Evolutionary conservation across 2,329 filamentous ascomycete species (phyloP).

Genomic region (Metarhizium album): DNA sequence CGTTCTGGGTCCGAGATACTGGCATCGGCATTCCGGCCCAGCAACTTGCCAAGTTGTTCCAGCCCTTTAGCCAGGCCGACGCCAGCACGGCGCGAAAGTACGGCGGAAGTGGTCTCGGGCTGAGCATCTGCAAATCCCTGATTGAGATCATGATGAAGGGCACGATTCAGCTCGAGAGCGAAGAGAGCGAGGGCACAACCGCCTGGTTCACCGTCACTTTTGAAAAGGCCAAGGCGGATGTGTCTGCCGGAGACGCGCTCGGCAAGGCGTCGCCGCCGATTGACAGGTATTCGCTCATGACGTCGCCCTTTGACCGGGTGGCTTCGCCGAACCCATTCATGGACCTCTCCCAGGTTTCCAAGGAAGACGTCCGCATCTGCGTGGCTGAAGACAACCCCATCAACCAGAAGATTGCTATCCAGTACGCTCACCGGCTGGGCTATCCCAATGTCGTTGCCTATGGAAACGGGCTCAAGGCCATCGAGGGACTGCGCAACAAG

Average conservation of each 20-base stretch:
- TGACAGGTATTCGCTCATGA: conserved; percentile 22
- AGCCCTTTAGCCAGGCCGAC: conserved; percentile 88
- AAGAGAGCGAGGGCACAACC: conserved; percentile 58
- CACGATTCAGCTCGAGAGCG: conserved; percentile 70
- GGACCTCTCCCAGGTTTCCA: conserved; percentile 62
- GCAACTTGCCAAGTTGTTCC: conserved; percentile 75
- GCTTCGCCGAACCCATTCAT: conserved; percentile 36
- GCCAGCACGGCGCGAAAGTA: conserved; percentile 84
- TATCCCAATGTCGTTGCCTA: conserved; percentile 77
- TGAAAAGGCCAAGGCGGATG: conserved; percentile 61
- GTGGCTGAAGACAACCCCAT: conserved; percentile 94
- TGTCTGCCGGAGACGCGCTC: conserved; percentile 44
- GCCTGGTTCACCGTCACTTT: conserved; percentile 77
- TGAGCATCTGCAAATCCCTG: conserved; percentile 90
- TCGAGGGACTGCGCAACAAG: conserved; percentile 70
- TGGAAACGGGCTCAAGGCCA: conserved; percentile 78
- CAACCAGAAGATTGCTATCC: conserved; percentile 88
- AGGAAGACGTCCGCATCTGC: conserved; percentile 73
- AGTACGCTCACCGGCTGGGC: conserved; percentile 77
- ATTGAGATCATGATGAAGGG: conserved; percentile 90
- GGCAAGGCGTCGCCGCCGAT: conserved; percentile 24
- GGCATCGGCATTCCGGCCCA: conserved; percentile 83
- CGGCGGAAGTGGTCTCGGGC: conserved; percentile 78
- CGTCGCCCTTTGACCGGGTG: conserved; percentile 25
- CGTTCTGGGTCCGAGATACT: conserved; percentile 80